Conservation (phyloP, 2,329 filamentous ascomycete genomes). For the Fusarium sp. region DNA sequence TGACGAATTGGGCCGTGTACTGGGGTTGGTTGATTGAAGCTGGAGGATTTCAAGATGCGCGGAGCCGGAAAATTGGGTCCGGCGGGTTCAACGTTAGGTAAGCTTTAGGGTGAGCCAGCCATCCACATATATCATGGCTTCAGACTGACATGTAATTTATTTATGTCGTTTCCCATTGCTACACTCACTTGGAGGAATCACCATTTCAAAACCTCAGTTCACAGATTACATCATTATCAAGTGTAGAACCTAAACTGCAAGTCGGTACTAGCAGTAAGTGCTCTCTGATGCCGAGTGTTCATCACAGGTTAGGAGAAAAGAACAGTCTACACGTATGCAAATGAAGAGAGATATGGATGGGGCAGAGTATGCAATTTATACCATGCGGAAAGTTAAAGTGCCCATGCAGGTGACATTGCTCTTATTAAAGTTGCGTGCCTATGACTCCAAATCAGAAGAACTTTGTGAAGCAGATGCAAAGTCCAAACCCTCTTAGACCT, state of each 20-base stretch:
- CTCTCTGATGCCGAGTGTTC: background rate
- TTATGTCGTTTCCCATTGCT: no score
- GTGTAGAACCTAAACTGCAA: background rate
- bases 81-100: constrained; percentile 15
- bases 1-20: constrained; percentile 12
- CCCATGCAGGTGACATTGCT: no score
- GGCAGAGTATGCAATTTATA: no score
- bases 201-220: background rate
- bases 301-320: background rate
- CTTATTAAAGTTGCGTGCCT: no score
- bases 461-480: background rate
- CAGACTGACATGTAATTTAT: no score
- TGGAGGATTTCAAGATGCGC: constrained; percentile 11
- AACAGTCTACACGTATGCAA: background rate
- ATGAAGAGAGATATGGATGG: no score
- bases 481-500: background rate
- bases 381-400: no score
- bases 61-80: constrained; percentile 40
- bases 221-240: background rate
- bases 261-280: background rate
- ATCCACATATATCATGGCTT: no score
- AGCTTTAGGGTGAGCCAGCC: no score
- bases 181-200: background rate
- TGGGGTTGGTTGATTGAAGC: constrained; percentile 16
- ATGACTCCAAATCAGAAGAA: no score